Evolutionary conservation across 495 filamentous ascomycete species (phyloP).

Genomic region (Terfezia boudieri): DNA sequence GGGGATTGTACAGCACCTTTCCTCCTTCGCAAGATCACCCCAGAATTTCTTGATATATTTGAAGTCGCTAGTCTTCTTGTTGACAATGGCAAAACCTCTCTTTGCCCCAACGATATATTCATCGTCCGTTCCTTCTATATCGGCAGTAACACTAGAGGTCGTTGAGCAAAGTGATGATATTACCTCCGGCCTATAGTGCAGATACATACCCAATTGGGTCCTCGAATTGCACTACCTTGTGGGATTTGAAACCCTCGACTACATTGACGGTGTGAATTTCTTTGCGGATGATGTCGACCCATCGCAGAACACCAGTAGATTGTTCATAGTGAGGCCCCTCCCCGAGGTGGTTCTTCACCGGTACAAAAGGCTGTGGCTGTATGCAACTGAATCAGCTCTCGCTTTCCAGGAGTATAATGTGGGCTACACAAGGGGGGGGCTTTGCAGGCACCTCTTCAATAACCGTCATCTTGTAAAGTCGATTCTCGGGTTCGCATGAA

Average conservation of each 20-base stretch:
- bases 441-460: too few species aligned
- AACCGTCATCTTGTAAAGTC: too few species aligned
- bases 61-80: constrained; percentile 40
- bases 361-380: too few species aligned
- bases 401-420: too few species aligned
- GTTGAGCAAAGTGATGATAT: constrained; percentile 1
- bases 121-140: constrained; percentile 47
- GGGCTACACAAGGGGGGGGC: too few species aligned
- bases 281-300: constrained; percentile 70
- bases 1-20: too few species aligned
- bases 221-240: constrained; percentile 44
- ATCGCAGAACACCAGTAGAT: constrained; percentile 48
- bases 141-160: constrained; percentile 38
- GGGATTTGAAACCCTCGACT: constrained; percentile 25
- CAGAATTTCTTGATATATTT: constrained; percentile 37
- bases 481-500: too few species aligned
- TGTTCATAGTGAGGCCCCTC: constrained; percentile 68
- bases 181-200: neutral
- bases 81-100: constrained; percentile 51
- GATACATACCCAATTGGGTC: constrained; percentile 33
- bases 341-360: constrained; percentile 26
- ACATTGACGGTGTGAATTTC: constrained; percentile 54
- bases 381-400: too few species aligned
- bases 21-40: constrained; percentile 11
- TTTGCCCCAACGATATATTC: constrained; percentile 55